phyloP scores from a whole-genome alignment of 208 protist genomes.

The Crithidia expoeki region DNA sequence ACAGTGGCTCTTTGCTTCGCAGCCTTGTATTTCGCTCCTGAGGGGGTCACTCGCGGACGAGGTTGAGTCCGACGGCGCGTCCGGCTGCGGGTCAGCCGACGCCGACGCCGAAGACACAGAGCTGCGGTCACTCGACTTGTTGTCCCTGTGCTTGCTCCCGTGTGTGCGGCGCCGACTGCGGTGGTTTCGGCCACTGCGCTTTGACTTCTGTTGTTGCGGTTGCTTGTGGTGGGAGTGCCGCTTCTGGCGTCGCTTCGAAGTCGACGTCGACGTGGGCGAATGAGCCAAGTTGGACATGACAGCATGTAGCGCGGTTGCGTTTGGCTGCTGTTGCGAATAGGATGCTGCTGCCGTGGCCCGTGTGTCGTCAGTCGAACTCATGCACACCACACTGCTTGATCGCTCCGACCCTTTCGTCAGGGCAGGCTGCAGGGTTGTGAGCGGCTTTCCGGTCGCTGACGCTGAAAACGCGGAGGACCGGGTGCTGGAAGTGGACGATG shows the following conservation, averaged over 20 bases:
- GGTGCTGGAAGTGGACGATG: not conserved
- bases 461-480: not conserved
- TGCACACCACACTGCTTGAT: not conserved
- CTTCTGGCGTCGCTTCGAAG: slow-evolving; percentile 7
- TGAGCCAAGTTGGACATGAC: not conserved
- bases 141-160: slow-evolving; percentile 1
- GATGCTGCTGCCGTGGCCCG: slow-evolving; percentile 1
- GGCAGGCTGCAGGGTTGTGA: not conserved
- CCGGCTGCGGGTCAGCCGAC: not conserved
- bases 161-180: slow-evolving; percentile 6
- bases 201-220: slow-evolving; percentile 6
- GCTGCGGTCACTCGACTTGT: not conserved
- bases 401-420: not conserved
- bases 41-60: not conserved
- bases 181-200: not conserved
- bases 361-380: slow-evolving; percentile 13
- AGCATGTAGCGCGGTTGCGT: not conserved
- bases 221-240: not conserved
- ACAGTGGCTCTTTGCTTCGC: not conserved
- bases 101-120: not conserved
- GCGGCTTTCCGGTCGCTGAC: not conserved
- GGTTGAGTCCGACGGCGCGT: not conserved
- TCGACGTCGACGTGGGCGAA: slow-evolving; percentile 2
- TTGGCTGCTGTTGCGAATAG: not conserved
- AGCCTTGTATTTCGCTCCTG: not conserved